A percentile compares a stretch with the other conserved stretches of the same genome.
phyloP scores from a whole-genome alignment of 805 yeast species.

The Lipomyces mesembrius region DNA sequence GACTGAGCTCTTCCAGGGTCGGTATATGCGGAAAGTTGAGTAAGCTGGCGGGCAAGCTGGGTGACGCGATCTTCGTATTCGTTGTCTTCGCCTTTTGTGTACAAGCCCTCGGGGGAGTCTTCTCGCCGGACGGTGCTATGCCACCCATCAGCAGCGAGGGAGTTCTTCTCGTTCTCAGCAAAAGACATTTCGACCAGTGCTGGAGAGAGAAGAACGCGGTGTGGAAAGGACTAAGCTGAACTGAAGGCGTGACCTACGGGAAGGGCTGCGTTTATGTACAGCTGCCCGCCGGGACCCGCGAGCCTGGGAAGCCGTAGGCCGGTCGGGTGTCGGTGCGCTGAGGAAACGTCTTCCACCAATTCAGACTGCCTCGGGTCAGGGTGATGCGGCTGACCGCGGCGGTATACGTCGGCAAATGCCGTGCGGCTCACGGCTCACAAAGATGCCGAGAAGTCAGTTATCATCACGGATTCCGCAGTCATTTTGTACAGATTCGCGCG shows the following conservation, averaged over 20 bases:
- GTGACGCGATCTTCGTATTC: conserved; percentile 30
- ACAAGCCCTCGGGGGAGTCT: conserved; percentile 6
- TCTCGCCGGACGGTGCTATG: conserved; percentile 4
- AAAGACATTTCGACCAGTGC: neutral
- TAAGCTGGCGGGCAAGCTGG: conserved; percentile 37
- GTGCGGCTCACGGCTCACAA: too few species aligned
- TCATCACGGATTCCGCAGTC: too few species aligned
- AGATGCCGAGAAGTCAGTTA: too few species aligned
- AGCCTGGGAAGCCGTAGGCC: neutral
- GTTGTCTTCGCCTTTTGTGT: conserved; percentile 14
- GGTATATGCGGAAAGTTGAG: conserved; percentile 27
- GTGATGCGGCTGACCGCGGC: too few species aligned
- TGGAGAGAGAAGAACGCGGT: neutral
- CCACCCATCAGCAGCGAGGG: conserved; percentile 16
- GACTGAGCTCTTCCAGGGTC: conserved; percentile 1
- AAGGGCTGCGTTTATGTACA: neutral
- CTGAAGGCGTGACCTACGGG: neutral
- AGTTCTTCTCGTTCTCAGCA: conserved; percentile 10
- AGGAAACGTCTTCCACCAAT: too few species aligned
- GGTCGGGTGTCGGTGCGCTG: neutral
- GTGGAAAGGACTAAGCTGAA: neutral
- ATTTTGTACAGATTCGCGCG: too few species aligned
- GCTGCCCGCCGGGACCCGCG: neutral
- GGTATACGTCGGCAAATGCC: too few species aligned
- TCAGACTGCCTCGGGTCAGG: too few species aligned